phyloP scores from a whole-genome alignment of 2,329 filamentous ascomycete species.

The Fusarium austroafricanum region DNA sequence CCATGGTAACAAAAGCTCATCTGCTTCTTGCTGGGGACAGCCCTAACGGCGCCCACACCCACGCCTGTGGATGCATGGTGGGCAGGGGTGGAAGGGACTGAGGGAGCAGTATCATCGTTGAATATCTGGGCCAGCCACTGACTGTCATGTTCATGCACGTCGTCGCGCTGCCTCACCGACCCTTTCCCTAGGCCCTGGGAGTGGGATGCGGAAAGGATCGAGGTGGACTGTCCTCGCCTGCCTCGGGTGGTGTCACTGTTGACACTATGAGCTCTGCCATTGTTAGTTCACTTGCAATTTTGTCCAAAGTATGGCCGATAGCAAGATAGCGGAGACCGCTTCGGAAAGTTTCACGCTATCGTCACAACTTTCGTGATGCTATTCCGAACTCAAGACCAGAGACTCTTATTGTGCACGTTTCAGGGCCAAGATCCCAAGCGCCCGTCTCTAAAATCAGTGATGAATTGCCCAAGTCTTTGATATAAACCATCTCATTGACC shows the following conservation, averaged over 20 bases:
- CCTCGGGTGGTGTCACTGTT: constrained; percentile 20
- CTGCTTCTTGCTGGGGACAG: constrained; percentile 39
- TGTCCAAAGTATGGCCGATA: not conserved
- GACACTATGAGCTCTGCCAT: constrained; percentile 12
- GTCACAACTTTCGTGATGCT: constrained; percentile 13
- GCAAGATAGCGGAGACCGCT: constrained; percentile 6
- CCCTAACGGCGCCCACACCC: constrained; percentile 46
- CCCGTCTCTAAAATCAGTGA: constrained; percentile 3
- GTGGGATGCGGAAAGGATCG: constrained; percentile 35
- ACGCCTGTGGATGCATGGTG: constrained; percentile 39
- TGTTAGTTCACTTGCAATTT: constrained; percentile 9
- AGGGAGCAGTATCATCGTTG: constrained; percentile 29
- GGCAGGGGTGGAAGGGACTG: constrained; percentile 34
- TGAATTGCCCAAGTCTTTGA: constrained; percentile 14
- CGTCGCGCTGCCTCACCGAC: constrained; percentile 49
- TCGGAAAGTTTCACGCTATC: constrained; percentile 9
- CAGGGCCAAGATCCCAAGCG: not conserved
- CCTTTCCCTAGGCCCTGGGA: constrained; percentile 38
- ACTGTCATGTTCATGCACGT: constrained; percentile 51
- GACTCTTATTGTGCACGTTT: not conserved
- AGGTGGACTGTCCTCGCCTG: constrained; percentile 35
- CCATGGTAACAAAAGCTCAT: constrained; percentile 13
- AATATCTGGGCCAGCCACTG: constrained; percentile 45
- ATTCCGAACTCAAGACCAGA: constrained; percentile 10
- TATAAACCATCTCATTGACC: constrained; percentile 23